Evolutionary conservation across 2,329 filamentous ascomycete genomes (phyloP).

Genomic region (Diaporthe longicolla): DNA sequence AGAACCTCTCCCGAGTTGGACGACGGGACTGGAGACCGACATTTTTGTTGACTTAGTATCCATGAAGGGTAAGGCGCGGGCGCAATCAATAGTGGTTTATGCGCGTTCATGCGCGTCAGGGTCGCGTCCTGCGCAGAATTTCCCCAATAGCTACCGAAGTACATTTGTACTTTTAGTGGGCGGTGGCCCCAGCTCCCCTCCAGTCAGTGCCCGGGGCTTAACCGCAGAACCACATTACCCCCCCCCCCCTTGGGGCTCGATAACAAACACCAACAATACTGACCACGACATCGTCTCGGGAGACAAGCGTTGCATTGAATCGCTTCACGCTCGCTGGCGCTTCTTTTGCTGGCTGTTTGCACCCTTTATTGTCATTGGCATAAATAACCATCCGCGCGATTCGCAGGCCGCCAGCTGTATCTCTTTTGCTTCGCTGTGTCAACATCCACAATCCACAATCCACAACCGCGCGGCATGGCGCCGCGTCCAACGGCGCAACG

Average conservation of each 20-base stretch:
- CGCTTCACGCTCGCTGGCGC: neutral
- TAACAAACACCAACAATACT: conserved; percentile 28
- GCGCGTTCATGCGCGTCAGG: conserved; percentile 34
- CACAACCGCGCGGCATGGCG: conserved; percentile 52
- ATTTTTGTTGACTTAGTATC: conserved; percentile 27
- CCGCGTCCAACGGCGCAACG: conserved; percentile 53
- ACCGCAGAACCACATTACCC: neutral
- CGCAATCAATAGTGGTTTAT: conserved; percentile 8
- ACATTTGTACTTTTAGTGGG: neutral
- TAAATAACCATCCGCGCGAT: conserved; percentile 3
- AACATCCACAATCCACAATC: conserved; percentile 30
- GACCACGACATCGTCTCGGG: neutral
- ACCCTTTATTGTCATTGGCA: conserved; percentile 15
- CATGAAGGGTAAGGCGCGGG: conserved; percentile 22
- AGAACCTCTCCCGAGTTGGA: neutral
- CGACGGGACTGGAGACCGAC: neutral
- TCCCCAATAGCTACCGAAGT: neutral
- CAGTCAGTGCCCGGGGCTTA: neutral
- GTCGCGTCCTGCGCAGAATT: conserved; percentile 16
- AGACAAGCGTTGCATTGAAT: conserved; percentile 16
- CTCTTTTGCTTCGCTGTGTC: conserved; percentile 19
- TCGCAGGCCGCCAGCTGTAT: conserved; percentile 20
- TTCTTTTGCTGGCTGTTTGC: neutral
- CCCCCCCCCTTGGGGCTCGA: neutral
- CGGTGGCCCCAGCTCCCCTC: conserved; percentile 27